Evolutionary conservation across 208 protist species (phyloP).

Genomic region (Acanthamoeba healyi): DNA sequence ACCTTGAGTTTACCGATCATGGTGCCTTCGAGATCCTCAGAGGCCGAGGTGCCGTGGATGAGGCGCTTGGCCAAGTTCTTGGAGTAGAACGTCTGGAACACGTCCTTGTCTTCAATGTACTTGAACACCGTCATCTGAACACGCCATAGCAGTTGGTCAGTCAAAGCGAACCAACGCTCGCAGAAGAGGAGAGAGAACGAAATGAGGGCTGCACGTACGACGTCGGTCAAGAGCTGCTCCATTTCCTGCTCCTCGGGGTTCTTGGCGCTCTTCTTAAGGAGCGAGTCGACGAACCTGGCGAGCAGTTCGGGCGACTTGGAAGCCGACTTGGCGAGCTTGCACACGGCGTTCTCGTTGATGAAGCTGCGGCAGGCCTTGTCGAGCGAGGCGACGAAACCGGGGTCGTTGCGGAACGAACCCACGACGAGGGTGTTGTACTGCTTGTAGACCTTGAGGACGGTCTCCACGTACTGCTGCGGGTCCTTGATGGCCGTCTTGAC

Average conservation of each 20-base stretch:
- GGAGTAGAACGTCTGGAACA: constrained; percentile 93
- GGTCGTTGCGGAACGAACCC: constrained; percentile 84
- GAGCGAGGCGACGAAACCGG: constrained; percentile 85
- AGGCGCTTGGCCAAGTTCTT: constrained; percentile 90
- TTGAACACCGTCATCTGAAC: constrained; percentile 88
- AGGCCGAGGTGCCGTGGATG: constrained; percentile 85
- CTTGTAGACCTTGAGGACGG: constrained; percentile 86
- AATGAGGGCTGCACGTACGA: constrained; percentile 75
- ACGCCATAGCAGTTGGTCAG: not conserved
- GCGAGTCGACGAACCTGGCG: constrained; percentile 88
- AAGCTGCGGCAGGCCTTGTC: constrained; percentile 89
- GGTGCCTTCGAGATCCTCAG: constrained; percentile 88
- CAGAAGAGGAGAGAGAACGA: not conserved
- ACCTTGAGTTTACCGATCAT: constrained; percentile 92
- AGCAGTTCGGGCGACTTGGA: constrained; percentile 90
- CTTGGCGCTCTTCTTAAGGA: constrained; percentile 89
- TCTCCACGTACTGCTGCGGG: constrained; percentile 86
- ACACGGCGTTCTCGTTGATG: constrained; percentile 91
- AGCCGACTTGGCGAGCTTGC: constrained; percentile 81
- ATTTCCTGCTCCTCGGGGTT: constrained; percentile 88
- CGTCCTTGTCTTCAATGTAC: constrained; percentile 93
- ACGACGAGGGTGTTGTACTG: constrained; percentile 87
- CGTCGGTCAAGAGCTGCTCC: constrained; percentile 85
- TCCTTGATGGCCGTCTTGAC: constrained; percentile 78
- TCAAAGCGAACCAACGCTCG: not conserved